These are phyloP conservation scores for Neonothopanus nambi DNA, from an alignment of 1,284 basidiomycete species.

Conservation along the genomic window DNA sequence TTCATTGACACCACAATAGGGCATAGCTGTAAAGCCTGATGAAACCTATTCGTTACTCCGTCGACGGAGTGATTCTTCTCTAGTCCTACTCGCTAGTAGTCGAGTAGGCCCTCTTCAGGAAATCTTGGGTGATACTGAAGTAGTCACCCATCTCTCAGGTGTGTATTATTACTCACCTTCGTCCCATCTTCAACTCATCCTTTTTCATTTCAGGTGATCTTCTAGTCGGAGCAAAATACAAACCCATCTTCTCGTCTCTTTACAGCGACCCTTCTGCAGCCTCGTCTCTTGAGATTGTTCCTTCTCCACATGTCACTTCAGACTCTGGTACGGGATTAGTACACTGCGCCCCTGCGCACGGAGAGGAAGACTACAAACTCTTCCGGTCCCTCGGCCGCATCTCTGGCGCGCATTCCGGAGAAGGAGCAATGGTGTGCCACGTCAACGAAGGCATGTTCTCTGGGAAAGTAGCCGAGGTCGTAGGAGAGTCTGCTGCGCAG, in stretches of 20 bases:
- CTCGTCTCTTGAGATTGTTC: conserved; percentile 43
- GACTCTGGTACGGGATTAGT: conserved; percentile 96
- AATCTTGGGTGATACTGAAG: conserved; percentile 52
- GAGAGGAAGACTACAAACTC: conserved; percentile 87
- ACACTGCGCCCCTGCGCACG: conserved; percentile 95
- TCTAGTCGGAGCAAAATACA: conserved; percentile 69
- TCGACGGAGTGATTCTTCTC: conserved; percentile 27
- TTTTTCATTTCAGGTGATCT: conserved; percentile 47
- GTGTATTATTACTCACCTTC: neutral
- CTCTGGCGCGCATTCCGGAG: conserved; percentile 16
- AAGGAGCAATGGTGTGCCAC: conserved; percentile 59
- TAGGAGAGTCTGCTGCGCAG: conserved; percentile 45
- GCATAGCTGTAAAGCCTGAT: conserved; percentile 80
- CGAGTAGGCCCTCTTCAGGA: conserved; percentile 55
- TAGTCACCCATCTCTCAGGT: conserved; percentile 56
- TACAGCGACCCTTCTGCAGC: conserved; percentile 15
- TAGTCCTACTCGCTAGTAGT: conserved; percentile 73
- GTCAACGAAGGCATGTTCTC: conserved; percentile 84
- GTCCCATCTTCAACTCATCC: neutral
- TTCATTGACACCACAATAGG: conserved; percentile 46
- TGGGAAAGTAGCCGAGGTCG: conserved; percentile 50
- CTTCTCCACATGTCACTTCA: conserved; percentile 77
- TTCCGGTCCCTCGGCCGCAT: conserved; percentile 58
- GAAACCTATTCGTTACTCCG: conserved; percentile 72
- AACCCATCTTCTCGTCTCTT: conserved; percentile 59